A percentile compares a stretch with the other conserved stretches of the same genome.
These are phyloP conservation scores for Lophiostoma macrostomum DNA, from an alignment of 495 filamentous ascomycete species.

Conservation along the genomic window DNA sequence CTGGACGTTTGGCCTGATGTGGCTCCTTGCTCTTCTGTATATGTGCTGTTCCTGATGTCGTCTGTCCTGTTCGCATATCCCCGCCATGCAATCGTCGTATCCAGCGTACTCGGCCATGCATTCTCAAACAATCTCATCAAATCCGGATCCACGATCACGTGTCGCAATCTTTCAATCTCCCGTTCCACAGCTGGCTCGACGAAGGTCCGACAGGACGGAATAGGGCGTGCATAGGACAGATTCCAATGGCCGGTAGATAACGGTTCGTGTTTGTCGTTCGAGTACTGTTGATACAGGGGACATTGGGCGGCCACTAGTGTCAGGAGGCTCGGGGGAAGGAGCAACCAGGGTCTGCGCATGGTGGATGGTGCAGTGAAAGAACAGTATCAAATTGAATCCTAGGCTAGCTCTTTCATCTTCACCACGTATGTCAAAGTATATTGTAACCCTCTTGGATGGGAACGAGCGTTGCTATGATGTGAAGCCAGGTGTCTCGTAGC, in stretches of 20 bases:
- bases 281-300: slow-evolving; percentile 41
- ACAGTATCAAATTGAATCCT: background rate
- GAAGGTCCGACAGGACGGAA: slow-evolving; percentile 58
- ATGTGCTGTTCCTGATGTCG: background rate
- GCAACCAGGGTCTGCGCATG: background rate
- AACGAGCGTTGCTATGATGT: no score
- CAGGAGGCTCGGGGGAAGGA: background rate
- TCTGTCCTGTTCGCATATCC: slow-evolving; percentile 48
- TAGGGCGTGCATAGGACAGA: slow-evolving; percentile 57
- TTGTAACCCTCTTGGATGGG: no score
- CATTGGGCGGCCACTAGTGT: slow-evolving; percentile 30
- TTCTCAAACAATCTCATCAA: slow-evolving; percentile 64
- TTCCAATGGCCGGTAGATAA: slow-evolving; percentile 42
- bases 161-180: slow-evolving; percentile 48
- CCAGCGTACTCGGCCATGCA: slow-evolving; percentile 63
- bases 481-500: background rate
- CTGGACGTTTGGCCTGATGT: no score
- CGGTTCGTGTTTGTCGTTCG: slow-evolving; percentile 35
- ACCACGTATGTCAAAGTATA: no score
- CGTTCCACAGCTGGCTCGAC: slow-evolving; percentile 52
- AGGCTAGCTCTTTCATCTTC: no score
- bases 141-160: slow-evolving; percentile 59
- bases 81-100: slow-evolving; percentile 64
- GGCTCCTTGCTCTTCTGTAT: no score
- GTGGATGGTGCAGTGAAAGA: background rate